Conservation (phyloP, 148 eudicot genomes). For the Nyssa sinensis region DNA sequence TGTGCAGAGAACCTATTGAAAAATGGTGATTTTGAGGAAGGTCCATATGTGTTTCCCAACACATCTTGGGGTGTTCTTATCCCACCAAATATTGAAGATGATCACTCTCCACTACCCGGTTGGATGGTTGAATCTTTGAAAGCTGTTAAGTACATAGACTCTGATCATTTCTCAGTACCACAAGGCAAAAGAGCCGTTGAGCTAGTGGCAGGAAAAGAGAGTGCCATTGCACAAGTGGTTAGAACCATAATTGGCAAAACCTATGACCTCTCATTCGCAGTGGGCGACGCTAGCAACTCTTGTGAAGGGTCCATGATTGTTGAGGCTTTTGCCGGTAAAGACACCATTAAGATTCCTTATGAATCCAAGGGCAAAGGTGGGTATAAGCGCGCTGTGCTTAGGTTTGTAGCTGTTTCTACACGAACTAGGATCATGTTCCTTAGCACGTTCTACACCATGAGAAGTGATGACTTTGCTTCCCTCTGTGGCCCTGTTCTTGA, state of each 20-base stretch:
- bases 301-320: conserved; percentile 82
- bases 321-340: conserved; percentile 72
- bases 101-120: conserved; percentile 81
- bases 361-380: conserved; percentile 88
- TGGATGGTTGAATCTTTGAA: conserved; percentile 92
- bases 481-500: conserved; percentile 90
- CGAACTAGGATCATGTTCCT: conserved; percentile 72
- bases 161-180: conserved; percentile 75
- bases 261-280: conserved; percentile 59
- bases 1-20: conserved; percentile 65
- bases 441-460: conserved; percentile 77
- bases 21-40: conserved; percentile 88
- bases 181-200: conserved; percentile 63
- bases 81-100: conserved; percentile 91
- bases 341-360: conserved; percentile 70
- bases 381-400: conserved; percentile 62
- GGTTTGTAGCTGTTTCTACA: conserved; percentile 47
- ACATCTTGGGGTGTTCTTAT: conserved; percentile 80
- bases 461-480: conserved; percentile 70
- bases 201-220: conserved; percentile 85
- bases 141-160: conserved; percentile 86
- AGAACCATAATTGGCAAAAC: conserved; percentile 55
- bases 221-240: conserved; percentile 73
- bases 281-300: conserved; percentile 84
- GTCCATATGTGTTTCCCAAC: conserved; percentile 78